Percentiles rank a stretch among this genome's conserved stretches.
phyloP scores from a whole-genome alignment of 169 alveolate genomes.

The Plasmodium yoelii region DNA sequence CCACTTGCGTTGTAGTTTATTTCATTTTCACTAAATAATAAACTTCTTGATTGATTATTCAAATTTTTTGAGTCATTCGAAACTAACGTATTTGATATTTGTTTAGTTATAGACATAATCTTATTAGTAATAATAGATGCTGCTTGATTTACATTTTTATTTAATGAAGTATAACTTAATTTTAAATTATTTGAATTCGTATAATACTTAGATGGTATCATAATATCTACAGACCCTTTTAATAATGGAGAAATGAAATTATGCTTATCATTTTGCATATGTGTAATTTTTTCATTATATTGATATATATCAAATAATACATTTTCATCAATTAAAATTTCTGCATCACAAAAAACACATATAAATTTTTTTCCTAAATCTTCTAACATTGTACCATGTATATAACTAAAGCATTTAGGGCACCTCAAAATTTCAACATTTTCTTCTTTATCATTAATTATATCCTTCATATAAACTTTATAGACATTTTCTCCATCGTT shows the following conservation, averaged over 20 bases:
- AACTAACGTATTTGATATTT: slow-evolving; percentile 54
- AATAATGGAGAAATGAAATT: slow-evolving; percentile 72
- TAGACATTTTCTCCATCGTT: slow-evolving; percentile 77
- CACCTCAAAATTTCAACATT: slow-evolving; percentile 82
- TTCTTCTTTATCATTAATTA: slow-evolving; percentile 76
- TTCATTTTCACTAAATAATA: not conserved
- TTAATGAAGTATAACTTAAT: slow-evolving; percentile 40
- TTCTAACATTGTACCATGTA: slow-evolving; percentile 80
- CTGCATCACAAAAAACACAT: slow-evolving; percentile 82
- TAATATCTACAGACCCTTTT: slow-evolving; percentile 82
- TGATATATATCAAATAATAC: slow-evolving; percentile 68
- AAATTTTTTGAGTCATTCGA: slow-evolving; percentile 19
- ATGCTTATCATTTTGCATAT: slow-evolving; percentile 13
- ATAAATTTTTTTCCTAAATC: slow-evolving; percentile 59
- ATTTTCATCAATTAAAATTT: slow-evolving; percentile 75
- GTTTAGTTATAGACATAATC: slow-evolving; percentile 61
- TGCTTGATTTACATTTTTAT: slow-evolving; percentile 54
- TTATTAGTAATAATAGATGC: slow-evolving; percentile 73
- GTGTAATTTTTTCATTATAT: slow-evolving; percentile 61
- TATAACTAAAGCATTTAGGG: slow-evolving; percentile 81
- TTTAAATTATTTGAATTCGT: slow-evolving; percentile 27
- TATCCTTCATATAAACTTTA: slow-evolving; percentile 77
- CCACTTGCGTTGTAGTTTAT: not conserved
- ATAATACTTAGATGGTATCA: slow-evolving; percentile 81
- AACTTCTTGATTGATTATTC: not conserved